phyloP scores from a whole-genome alignment of 108 stramenopile species.

The Discostella pseudostelligera region DNA sequence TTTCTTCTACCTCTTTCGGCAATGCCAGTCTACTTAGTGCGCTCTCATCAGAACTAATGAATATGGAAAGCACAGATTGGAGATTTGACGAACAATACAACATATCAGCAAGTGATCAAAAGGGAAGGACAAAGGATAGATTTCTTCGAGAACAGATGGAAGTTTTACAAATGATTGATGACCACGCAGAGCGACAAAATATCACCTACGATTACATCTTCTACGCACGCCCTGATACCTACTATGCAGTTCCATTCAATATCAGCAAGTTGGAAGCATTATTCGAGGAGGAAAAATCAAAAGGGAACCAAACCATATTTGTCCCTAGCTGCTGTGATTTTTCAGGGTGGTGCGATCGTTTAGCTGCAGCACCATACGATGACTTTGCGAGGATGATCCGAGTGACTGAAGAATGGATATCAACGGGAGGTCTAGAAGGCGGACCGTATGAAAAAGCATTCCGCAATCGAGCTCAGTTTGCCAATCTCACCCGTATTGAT shows the following conservation, averaged over 20 bases:
- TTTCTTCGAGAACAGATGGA: not conserved
- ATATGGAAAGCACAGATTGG: constrained; percentile 6
- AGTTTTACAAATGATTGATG: constrained; percentile 9
- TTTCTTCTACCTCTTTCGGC: not conserved
- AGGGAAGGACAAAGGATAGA: not conserved
- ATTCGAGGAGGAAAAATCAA: not conserved
- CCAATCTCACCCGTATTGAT: constrained; percentile 2
- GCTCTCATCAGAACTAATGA: not conserved
- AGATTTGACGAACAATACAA: not conserved
- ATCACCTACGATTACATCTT: constrained; percentile 18
- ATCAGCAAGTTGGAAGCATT: not conserved
- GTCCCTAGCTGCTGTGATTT: not conserved
- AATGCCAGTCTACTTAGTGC: not conserved
- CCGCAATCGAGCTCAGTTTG: not conserved
- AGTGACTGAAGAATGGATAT: not conserved
- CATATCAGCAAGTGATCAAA: not conserved
- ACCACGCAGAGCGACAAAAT: not conserved
- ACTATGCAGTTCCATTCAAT: constrained; percentile 9
- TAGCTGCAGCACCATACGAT: constrained; percentile 3
- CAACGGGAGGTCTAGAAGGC: not conserved
- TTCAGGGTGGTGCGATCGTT: constrained; percentile 1
- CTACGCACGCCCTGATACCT: constrained; percentile 8
- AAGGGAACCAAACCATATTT: not conserved
- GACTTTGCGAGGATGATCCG: constrained; percentile 5
- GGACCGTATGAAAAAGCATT: not conserved